phyloP scores from a whole-genome alignment of 2,329 filamentous ascomycete genomes.

The Chaetothyriales sp. region DNA sequence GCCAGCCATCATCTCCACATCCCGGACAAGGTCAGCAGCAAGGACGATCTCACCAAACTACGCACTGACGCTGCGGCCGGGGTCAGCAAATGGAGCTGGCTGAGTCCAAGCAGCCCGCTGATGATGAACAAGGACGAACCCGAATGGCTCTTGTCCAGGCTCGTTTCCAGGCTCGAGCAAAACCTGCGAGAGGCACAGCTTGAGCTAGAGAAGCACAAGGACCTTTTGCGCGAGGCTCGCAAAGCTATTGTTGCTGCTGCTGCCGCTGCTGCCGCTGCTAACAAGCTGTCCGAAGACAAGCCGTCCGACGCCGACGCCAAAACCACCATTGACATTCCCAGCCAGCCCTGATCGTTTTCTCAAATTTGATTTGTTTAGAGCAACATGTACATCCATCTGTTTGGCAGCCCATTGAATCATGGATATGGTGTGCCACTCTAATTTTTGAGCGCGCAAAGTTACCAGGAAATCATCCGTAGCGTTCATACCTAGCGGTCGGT shows the following conservation, averaged over 20 bases:
- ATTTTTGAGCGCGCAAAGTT: too few species aligned
- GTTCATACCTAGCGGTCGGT: too few species aligned
- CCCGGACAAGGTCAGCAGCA: not conserved
- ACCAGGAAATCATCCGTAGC: too few species aligned
- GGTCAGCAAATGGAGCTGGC: conserved; percentile 25
- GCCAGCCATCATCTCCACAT: conserved; percentile 20
- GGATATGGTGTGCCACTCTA: too few species aligned
- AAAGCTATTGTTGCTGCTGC: not conserved
- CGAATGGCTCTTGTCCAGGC: conserved; percentile 28
- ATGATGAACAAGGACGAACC: conserved; percentile 29
- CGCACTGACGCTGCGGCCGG: not conserved
- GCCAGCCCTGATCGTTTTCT: too few species aligned
- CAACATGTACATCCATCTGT: too few species aligned
- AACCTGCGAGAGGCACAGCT: conserved; percentile 17
- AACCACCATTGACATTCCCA: too few species aligned
- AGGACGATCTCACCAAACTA: not conserved
- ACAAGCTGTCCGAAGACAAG: too few species aligned
- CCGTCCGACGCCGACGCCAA: too few species aligned
- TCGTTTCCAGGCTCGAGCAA: conserved; percentile 25
- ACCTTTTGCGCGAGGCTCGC: not conserved
- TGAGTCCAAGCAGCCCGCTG: conserved; percentile 25
- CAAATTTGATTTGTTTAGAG: too few species aligned
- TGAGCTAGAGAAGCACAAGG: not conserved
- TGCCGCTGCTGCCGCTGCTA: too few species aligned
- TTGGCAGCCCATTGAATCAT: too few species aligned